A percentile compares a stretch with the other conserved stretches of the same genome.
phyloP scores from a whole-genome alignment of 2,329 filamentous ascomycete genomes.

The Neofusicoccum cordaticola region DNA sequence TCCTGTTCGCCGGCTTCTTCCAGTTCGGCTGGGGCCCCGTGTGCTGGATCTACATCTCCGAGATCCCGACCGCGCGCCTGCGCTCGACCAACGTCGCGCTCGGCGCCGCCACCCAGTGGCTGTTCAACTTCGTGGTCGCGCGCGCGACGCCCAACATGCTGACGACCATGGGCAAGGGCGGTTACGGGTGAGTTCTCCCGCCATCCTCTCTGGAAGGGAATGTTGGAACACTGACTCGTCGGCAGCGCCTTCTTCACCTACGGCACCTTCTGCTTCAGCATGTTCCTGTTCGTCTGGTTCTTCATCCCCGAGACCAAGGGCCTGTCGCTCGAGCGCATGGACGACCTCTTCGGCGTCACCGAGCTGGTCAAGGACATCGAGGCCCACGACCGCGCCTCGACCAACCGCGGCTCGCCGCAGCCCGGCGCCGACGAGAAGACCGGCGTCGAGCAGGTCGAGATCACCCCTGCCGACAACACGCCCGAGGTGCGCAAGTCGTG shows the following conservation, averaged over 20 bases:
- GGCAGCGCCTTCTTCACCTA: constrained; percentile 67
- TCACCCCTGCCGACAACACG: not conserved
- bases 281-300: constrained; percentile 66
- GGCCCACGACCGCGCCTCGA: not conserved
- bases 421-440: not conserved
- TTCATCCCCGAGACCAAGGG: constrained; percentile 71
- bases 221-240: too few species aligned
- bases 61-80: constrained; percentile 67
- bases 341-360: constrained; percentile 63
- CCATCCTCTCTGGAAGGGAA: too few species aligned
- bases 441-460: constrained; percentile 6
- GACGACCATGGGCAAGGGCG: constrained; percentile 48
- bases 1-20: constrained; percentile 69
- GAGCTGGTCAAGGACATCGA: constrained; percentile 36
- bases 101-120: constrained; percentile 67
- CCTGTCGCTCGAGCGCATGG: constrained; percentile 62
- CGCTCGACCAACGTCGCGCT: constrained; percentile 66
- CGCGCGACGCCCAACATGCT: constrained; percentile 67
- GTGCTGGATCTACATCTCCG: constrained; percentile 70
- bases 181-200: constrained; percentile 21
- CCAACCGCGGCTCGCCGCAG: not conserved
- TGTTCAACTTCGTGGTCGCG: constrained; percentile 73
- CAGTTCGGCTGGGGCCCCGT: constrained; percentile 63
- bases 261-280: constrained; percentile 62
- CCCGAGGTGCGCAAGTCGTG: not conserved